These are phyloP conservation scores for Serendipita vermifera DNA, from an alignment of 768 basidiomycete genomes.

Conservation along the genomic window DNA sequence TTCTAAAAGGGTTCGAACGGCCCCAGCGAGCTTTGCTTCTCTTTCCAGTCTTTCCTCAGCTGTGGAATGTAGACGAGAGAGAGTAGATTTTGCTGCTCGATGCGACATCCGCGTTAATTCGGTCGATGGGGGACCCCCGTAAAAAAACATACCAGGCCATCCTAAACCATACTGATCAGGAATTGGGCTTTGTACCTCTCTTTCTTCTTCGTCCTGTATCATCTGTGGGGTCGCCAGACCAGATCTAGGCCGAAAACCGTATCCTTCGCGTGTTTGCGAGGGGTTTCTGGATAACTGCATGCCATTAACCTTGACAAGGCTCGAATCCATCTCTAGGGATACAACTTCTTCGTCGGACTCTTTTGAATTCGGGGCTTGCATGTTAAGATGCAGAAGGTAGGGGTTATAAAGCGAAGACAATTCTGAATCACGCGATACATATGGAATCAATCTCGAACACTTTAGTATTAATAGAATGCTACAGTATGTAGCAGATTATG, in stretches of 20 bases:
- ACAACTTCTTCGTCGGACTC: no score
- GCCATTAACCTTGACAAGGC: no score
- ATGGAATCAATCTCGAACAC: no score
- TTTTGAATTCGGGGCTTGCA: no score
- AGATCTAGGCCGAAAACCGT: no score
- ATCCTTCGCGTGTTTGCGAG: no score
- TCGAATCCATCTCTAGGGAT: no score
- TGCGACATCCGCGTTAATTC: not conserved
- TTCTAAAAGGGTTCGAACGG: slow-evolving; percentile 85
- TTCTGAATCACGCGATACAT: no score
- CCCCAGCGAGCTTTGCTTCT: slow-evolving; percentile 63
- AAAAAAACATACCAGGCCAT: slow-evolving; percentile 62
- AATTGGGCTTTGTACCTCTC: slow-evolving; percentile 16
- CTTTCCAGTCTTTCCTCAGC: slow-evolving; percentile 56
- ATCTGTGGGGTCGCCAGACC: no score
- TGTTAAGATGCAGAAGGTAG: no score
- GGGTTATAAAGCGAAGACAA: no score
- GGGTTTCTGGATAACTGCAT: no score
- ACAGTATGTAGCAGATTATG: slow-evolving; percentile 86
- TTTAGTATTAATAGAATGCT: slow-evolving; percentile 55
- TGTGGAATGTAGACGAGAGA: slow-evolving; percentile 71
- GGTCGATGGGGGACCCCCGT: slow-evolving; percentile 10
- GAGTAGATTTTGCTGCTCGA: slow-evolving; percentile 69
- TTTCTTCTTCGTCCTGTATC: not conserved
- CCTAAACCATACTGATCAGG: slow-evolving; percentile 68